Conservation (phyloP, 179 eudicot genomes). For the Heliamphora pulchella region DNA sequence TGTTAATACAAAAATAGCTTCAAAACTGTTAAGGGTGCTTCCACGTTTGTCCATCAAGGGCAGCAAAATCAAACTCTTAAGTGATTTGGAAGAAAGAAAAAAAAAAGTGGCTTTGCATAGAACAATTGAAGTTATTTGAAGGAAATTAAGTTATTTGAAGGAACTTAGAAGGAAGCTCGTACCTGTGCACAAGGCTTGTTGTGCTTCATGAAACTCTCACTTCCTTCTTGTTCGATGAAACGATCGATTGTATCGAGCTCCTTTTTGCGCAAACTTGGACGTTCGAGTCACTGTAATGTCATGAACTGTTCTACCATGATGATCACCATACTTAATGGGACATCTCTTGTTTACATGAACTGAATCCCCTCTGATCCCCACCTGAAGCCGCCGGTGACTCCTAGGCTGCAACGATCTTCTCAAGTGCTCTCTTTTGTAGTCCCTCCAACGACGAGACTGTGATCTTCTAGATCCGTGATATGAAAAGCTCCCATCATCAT, state of each 20-base stretch:
- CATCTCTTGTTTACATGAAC: slow-evolving; percentile 12
- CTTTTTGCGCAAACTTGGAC: slow-evolving; percentile 34
- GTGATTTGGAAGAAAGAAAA: no score
- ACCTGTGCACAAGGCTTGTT: no score
- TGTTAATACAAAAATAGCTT: no score
- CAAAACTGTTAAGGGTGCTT: no score
- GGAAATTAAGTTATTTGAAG: no score
- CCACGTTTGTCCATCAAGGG: no score
- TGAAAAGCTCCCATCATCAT: slow-evolving; percentile 6
- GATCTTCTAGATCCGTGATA: slow-evolving; percentile 10
- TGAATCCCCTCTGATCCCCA: slow-evolving; percentile 25
- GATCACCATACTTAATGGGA: slow-evolving; percentile 16
- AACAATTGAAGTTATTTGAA: no score
- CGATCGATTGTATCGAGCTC: slow-evolving; percentile 11
- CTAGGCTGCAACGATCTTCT: slow-evolving; percentile 35
- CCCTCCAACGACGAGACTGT: slow-evolving; percentile 15
- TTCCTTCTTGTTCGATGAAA: slow-evolving; percentile 10
- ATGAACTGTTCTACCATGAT: slow-evolving; percentile 11
- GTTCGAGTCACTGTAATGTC: slow-evolving; percentile 31
- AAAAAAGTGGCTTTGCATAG: no score
- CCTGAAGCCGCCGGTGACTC: slow-evolving; percentile 26
- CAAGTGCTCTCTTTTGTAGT: slow-evolving; percentile 28
- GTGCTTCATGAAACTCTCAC: not conserved
- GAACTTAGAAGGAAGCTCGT: no score
- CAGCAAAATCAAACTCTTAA: no score